Percentiles rank a stretch among this genome's conserved stretches.
Conservation (phyloP, 257 asterid species). For the Solanum paucissectum region DNA sequence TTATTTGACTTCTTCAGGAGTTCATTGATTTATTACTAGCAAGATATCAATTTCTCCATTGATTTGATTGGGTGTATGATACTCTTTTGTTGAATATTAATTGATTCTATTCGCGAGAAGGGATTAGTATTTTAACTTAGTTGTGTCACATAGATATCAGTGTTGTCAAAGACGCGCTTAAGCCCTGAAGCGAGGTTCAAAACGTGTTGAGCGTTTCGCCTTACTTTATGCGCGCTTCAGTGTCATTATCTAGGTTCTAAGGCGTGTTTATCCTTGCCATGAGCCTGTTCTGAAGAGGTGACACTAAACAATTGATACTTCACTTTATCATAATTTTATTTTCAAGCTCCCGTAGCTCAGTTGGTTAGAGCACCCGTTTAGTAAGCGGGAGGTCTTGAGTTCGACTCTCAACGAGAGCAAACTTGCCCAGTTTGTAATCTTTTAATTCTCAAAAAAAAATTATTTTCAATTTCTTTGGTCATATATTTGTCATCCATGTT, state of each 20-base stretch:
- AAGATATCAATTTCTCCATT: not conserved
- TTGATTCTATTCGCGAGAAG: not conserved
- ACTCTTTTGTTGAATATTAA: not conserved
- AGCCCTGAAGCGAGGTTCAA: not conserved
- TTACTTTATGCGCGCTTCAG: not conserved
- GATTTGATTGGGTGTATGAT: not conserved
- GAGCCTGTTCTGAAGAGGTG: not conserved
- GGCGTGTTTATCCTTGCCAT: not conserved
- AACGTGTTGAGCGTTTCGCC: not conserved
- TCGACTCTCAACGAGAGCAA: conserved; percentile 73
- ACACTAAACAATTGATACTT: not conserved
- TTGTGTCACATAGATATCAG: not conserved
- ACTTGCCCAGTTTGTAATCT: not conserved
- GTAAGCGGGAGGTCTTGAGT: conserved; percentile 98
- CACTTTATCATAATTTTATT: not conserved
- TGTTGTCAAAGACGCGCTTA: not conserved
- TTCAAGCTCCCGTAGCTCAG: conserved; percentile 70
- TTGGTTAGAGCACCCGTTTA: conserved; percentile 97
- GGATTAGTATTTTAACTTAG: not conserved
- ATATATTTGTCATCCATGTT: too few species aligned
- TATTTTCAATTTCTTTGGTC: not conserved
- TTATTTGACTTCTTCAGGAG: not conserved
- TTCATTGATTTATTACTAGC: not conserved
- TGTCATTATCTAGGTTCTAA: not conserved
- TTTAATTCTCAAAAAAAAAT: not conserved